phyloP scores from a whole-genome alignment of 305 asterid genomes.

The Fraxinus baroniana region DNA sequence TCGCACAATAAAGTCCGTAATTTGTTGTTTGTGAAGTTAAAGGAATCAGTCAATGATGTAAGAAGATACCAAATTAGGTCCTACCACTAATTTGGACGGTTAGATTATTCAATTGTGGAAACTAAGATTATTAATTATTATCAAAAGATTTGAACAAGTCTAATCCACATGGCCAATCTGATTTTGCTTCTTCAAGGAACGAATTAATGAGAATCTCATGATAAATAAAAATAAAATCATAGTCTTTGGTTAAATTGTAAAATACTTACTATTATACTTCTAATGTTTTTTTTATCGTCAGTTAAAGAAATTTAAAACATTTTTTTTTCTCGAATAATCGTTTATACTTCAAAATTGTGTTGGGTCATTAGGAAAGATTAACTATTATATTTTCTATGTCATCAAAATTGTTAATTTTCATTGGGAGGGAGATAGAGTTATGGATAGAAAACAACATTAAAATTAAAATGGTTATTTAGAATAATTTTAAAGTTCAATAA shows the following conservation, averaged over 20 bases:
- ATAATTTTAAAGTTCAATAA: background rate
- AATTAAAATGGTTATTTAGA: background rate
- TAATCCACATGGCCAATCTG: background rate
- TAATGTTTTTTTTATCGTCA: no score
- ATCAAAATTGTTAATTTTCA: background rate
- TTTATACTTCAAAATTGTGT: background rate
- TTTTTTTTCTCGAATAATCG: background rate
- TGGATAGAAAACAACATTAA: no score
- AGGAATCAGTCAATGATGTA: conserved; percentile 9
- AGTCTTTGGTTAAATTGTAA: background rate
- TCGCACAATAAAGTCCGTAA: background rate
- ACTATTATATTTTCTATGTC: background rate
- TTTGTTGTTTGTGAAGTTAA: conserved; percentile 21
- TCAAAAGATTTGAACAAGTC: conserved; percentile 14
- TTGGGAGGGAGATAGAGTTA: background rate
- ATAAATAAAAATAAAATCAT: background rate
- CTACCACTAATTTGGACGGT: conserved; percentile 29
- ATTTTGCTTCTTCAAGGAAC: background rate
- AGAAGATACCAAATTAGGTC: background rate
- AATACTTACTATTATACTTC: no score
- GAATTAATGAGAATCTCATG: background rate
- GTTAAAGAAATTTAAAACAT: background rate
- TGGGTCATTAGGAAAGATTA: background rate
- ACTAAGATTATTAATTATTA: background rate
- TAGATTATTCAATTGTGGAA: conserved; percentile 19